Evolutionary conservation across 306 rosid species (phyloP), one percentile per base, ranked within the genome.

Genomic region (Rosa persica): DNA sequence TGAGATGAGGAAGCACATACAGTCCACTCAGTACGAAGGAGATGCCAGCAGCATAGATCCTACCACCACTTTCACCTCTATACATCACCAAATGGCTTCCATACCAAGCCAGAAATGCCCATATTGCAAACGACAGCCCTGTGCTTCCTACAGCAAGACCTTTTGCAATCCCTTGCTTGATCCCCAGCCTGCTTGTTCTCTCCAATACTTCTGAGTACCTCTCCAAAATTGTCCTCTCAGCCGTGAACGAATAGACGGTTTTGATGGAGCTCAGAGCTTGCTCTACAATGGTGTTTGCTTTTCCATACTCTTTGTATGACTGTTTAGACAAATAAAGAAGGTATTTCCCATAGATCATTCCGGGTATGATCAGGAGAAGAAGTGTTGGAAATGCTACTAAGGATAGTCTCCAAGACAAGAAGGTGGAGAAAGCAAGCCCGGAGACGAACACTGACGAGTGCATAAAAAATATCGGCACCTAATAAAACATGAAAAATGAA

Each of bases 31-130:
- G 80, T 5, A 95, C 85, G 91, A 95, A 95, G 80, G 89, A 84
- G 84, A 95, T 79, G 54, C 90, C 93, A 25, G 98, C 93, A 1
- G 98, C 98, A 82, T 92, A 95, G 77, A 95, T 90, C 75, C 87
- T 87, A 54, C 98, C 98, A 42, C 98, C 98, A 64, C 93, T 95
- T 88, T 91, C 96, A 62, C 87, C 96, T 85, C 84, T 92, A 70
- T 86, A 87, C 97, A 95, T 95, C 16, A 91, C 91, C 92, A 95
- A 89, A 81, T 71, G 97, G 64, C 98, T 93, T 36, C 98, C 98
- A 76, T 95, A 93, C 98, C 98, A 95, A 85, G 98, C 95, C 81
- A 95, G 92, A 80, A 95, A 87, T 25, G 89, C 98, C 98, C 98
- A 95, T 66, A 93, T 95, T 30, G 92, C 88, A 76, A 92, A 95